These are phyloP conservation scores for Phaeosphaeria sp. DNA, from an alignment of 2,329 filamentous ascomycete genomes.

Conservation along the genomic window DNA sequence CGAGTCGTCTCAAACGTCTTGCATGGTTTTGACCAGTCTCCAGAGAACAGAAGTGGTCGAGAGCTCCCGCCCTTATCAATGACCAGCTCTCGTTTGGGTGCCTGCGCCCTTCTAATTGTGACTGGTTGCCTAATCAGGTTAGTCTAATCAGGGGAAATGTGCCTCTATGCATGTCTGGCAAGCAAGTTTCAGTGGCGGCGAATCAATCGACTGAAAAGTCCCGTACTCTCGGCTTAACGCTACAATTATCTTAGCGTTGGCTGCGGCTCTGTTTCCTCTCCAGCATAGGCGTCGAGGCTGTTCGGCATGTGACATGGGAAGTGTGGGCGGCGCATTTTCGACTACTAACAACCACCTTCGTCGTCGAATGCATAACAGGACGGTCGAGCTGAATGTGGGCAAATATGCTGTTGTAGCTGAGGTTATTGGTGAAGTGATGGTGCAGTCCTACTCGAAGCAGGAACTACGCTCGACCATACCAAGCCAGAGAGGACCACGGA, in stretches of 20 bases:
- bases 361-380: neutral
- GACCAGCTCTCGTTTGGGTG: constrained; percentile 1
- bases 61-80: neutral
- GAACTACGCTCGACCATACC: neutral
- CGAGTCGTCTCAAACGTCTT: neutral
- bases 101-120: constrained; percentile 10
- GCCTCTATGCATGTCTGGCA: neutral
- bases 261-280: neutral
- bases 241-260: neutral
- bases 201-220: neutral
- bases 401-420: neutral
- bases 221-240: neutral
- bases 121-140: constrained; percentile 15
- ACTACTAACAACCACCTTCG: neutral
- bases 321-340: neutral
- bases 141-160: neutral
- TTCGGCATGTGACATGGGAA: neutral
- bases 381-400: neutral
- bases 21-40: neutral
- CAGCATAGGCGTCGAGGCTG: neutral
- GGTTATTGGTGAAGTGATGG: neutral
- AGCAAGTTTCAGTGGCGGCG: neutral
- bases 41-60: neutral
- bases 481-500: neutral
- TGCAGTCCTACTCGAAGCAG: neutral